Evolutionary conservation across 371 early-diverging fungal species (phyloP), one percentile per base, ranked within the genome.

Genomic region (Rhizopus delemar): DNA sequence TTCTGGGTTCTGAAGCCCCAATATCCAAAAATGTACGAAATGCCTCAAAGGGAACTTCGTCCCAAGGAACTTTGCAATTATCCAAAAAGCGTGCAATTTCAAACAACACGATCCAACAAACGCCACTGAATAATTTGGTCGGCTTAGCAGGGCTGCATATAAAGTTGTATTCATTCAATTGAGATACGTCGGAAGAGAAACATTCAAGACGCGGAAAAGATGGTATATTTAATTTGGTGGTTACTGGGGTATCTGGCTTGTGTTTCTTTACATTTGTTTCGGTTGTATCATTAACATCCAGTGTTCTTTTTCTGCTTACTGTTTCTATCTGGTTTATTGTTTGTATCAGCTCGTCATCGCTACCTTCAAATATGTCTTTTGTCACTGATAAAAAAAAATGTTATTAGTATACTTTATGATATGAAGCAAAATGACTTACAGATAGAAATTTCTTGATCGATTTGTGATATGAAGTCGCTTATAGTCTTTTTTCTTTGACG

Each of bases 81-180:
- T 58, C 57, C 0, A 74, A 16, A 53, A 74, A 77, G 1, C 77
- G 65, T 3, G 70, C 69, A 29, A 77, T 65, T 39, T 77, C 77
- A 43, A 53, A 77, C 16, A 62, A 55, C 7, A 63, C 50, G 0
- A 68, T 46, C 72, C 74, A 77, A 5, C 70, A 53, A 1, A 65
- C 53, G 8, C 51, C 53, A 0, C 50, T 46, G 16, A 69, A 62
- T 8, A 63, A 38, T 13, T 67, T 65, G 0, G 48, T 43, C 3
- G 49, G 9, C 7, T 56, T 38, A 8, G 59, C 22, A 6, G 68
- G 68, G 43, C 51, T 62, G 38, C 58, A 62, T 0, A 67, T 51
- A 22, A 60, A 38, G 13, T 60, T 52, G 31, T 50, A 38, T 3
- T 53, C 34, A 4, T 28, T 8, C 0, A 35, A 6, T 22, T 52